Evolutionary conservation across 441 rosid genomes (phyloP).

Genomic region (Bruguiera hainesii): DNA sequence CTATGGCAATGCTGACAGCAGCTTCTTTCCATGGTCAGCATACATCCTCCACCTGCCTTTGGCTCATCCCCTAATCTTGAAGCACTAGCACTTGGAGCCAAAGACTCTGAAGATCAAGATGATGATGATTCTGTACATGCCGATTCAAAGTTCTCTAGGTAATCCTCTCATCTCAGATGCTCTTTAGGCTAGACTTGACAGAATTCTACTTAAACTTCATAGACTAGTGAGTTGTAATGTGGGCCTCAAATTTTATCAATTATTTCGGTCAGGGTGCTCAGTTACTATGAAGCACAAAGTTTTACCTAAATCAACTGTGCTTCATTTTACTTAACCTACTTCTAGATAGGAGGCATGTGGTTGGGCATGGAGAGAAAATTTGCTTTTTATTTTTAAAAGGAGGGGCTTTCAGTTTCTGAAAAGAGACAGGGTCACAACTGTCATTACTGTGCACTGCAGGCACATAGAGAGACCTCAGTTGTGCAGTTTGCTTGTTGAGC

Average conservation of each 20-base stretch:
- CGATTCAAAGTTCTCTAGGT: conserved; percentile 65
- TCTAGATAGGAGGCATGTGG: too few species aligned
- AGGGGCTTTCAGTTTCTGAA: too few species aligned
- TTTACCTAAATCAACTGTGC: too few species aligned
- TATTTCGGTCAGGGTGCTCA: background rate
- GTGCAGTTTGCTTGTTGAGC: too few species aligned
- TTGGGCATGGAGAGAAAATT: too few species aligned
- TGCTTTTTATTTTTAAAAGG: too few species aligned
- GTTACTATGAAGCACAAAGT: too few species aligned
- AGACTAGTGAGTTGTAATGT: too few species aligned
- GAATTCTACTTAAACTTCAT: background rate
- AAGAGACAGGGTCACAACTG: too few species aligned
- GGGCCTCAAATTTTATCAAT: background rate
- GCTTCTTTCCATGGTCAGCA: conserved; percentile 45
- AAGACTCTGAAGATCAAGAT: conserved; percentile 46
- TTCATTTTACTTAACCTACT: too few species aligned
- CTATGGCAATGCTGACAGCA: conserved; percentile 18
- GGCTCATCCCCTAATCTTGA: conserved; percentile 82
- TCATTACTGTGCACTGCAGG: too few species aligned
- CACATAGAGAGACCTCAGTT: too few species aligned
- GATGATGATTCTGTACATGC: conserved; percentile 66
- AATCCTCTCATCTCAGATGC: conserved; percentile 21
- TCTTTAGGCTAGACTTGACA: background rate
- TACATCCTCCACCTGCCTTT: conserved; percentile 89
- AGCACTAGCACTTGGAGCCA: conserved; percentile 51